phyloP scores from a whole-genome alignment of 257 asterid genomes.

The Orobanche coerulescens region DNA sequence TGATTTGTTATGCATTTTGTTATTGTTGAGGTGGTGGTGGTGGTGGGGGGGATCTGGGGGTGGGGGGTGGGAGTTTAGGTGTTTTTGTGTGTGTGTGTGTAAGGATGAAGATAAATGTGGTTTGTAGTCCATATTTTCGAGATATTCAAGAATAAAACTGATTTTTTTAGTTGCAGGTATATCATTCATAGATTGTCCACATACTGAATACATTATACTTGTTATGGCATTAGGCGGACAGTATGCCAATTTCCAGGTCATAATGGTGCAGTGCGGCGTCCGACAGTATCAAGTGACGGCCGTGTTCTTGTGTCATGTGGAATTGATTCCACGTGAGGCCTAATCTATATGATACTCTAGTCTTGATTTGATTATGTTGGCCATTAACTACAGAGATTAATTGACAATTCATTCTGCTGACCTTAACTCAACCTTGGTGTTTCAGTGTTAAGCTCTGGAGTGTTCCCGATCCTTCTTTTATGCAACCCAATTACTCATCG shows the following conservation, averaged over 20 bases:
- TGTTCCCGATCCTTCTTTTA: constrained; percentile 53
- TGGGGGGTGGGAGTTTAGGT: no score
- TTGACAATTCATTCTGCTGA: constrained; percentile 8
- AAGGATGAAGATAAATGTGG: not conserved
- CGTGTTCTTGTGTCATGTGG: constrained; percentile 88
- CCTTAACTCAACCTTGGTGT: constrained; percentile 17
- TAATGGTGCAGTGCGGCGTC: constrained; percentile 82
- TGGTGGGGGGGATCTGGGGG: no score
- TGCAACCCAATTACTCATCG: constrained; percentile 29
- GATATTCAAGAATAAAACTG: constrained; percentile 6
- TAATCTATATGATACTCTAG: constrained; percentile 14
- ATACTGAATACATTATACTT: constrained; percentile 10
- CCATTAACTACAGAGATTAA: not conserved
- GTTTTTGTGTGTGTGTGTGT: not conserved
- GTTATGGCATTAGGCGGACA: constrained; percentile 47
- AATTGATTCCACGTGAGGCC: constrained; percentile 80
- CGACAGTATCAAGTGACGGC: constrained; percentile 85
- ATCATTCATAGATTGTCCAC: not conserved
- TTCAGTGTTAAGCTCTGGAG: constrained; percentile 90
- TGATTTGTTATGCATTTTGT: constrained; percentile 9
- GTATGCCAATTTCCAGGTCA: constrained; percentile 94
- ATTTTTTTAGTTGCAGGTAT: not conserved
- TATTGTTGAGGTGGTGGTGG: not conserved
- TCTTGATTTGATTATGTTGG: constrained; percentile 1
- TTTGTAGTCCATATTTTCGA: not conserved